Conservation (phyloP, 345 rosid genomes). For the Firmiana major region DNA sequence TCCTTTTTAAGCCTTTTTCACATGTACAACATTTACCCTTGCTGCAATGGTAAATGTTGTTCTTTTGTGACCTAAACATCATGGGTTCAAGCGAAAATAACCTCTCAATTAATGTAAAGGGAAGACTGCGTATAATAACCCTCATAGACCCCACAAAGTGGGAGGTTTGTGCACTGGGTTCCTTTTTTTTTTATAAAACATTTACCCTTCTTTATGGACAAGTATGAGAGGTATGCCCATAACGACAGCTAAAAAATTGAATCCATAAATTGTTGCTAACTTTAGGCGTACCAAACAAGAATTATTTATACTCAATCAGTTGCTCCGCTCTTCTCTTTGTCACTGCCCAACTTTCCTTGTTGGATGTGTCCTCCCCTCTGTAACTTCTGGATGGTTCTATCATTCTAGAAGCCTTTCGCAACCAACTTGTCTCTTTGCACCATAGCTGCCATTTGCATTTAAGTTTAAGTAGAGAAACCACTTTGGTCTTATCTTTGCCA, state of each 20-base stretch:
- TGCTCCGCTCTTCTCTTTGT: slow-evolving; percentile 6
- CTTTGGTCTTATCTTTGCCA: background rate
- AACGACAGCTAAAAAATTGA: background rate
- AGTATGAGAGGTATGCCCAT: background rate
- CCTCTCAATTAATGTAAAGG: too few species aligned
- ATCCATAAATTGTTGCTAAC: background rate
- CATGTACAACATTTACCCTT: background rate
- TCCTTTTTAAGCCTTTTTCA: background rate
- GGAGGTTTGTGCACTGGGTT: too few species aligned
- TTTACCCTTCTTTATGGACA: background rate
- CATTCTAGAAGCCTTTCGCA: background rate
- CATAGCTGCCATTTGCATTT: background rate
- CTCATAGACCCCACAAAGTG: too few species aligned
- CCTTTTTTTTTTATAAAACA: too few species aligned
- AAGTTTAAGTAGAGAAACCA: background rate
- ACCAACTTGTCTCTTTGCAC: background rate
- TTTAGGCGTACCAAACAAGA: too few species aligned
- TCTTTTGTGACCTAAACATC: too few species aligned
- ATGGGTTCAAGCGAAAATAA: too few species aligned
- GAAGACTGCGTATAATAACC: too few species aligned
- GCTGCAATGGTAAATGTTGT: too few species aligned
- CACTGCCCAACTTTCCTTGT: background rate
- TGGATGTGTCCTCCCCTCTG: background rate
- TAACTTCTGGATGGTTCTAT: background rate
- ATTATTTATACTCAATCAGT: background rate